Conservation (phyloP, 176 grass and related monocot species). For the Lolium perenne region DNA sequence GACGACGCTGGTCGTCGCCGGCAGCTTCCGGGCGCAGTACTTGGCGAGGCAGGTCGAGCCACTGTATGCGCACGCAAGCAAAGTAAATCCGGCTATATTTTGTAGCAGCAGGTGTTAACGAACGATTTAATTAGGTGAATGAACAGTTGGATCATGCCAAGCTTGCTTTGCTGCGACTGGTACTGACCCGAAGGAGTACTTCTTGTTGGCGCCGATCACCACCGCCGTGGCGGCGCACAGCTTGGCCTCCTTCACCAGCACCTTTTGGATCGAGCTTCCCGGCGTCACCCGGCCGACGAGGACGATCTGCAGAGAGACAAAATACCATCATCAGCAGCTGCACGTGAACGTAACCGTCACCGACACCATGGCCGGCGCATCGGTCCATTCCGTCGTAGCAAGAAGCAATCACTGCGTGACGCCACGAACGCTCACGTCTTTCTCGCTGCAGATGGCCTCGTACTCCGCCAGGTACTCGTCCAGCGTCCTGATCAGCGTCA, state of each 20-base stretch:
- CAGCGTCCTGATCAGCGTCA: slow-evolving; percentile 75
- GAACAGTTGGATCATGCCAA: slow-evolving; percentile 58
- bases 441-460: slow-evolving; percentile 71
- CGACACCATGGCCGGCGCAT: not conserved
- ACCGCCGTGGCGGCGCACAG: slow-evolving; percentile 73
- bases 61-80: slow-evolving; percentile 43
- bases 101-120: not conserved
- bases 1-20: slow-evolving; percentile 72
- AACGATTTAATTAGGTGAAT: slow-evolving; percentile 29
- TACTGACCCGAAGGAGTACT: slow-evolving; percentile 77
- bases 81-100: not conserved
- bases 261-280: slow-evolving; percentile 81
- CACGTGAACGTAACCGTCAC: slow-evolving; percentile 27
- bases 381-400: not conserved
- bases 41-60: slow-evolving; percentile 72
- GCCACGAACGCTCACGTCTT: slow-evolving; percentile 58
- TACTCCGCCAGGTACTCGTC: slow-evolving; percentile 79
- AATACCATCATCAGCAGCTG: not conserved
- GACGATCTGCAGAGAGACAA: slow-evolving; percentile 55
- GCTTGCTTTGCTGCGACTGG: not conserved
- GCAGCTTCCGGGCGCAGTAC: slow-evolving; percentile 93
- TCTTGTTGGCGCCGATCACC: slow-evolving; percentile 81
- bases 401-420: not conserved
- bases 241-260: slow-evolving; percentile 89
- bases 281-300: slow-evolving; percentile 85